Evolutionary conservation across 2,329 filamentous ascomycete species (phyloP).

Genomic region (Ascochyta koolunga): DNA sequence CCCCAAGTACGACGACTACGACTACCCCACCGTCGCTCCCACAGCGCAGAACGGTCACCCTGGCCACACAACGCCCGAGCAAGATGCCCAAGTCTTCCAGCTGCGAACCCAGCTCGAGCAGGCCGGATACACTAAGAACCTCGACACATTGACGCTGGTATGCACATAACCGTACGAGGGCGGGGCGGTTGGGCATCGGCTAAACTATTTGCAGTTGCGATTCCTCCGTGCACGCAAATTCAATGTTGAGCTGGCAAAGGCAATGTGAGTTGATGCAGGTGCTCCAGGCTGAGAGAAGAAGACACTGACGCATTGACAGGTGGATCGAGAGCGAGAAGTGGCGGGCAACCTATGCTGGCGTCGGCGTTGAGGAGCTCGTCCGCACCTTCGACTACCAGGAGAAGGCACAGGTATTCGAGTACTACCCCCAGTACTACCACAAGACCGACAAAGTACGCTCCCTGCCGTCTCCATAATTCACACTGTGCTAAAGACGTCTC

Average conservation of each 20-base stretch:
- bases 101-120: constrained; percentile 84
- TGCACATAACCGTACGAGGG: constrained; percentile 29
- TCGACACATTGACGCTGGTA: constrained; percentile 93
- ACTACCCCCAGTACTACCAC: constrained; percentile 99
- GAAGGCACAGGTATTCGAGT: constrained; percentile 82
- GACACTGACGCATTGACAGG: constrained; percentile 60
- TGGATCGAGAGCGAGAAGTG: constrained; percentile 90
- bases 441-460: constrained; percentile 77
- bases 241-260: constrained; percentile 79
- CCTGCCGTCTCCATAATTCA: background rate
- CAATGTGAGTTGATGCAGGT: constrained; percentile 72
- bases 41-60: constrained; percentile 77
- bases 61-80: constrained; percentile 82
- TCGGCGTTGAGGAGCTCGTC: constrained; percentile 75
- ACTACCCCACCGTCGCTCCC: constrained; percentile 82
- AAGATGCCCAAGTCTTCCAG: constrained; percentile 89
- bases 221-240: constrained; percentile 96
- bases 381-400: constrained; percentile 85
- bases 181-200: constrained; percentile 10
- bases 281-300: background rate
- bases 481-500: constrained; percentile 9
- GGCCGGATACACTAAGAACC: constrained; percentile 78
- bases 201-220: constrained; percentile 65
- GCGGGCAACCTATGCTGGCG: constrained; percentile 77
- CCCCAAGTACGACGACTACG: constrained; percentile 95